Evolutionary conservation across 768 basidiomycete species (phyloP).

Genomic region (Gloeopeniophorella convolvens): DNA sequence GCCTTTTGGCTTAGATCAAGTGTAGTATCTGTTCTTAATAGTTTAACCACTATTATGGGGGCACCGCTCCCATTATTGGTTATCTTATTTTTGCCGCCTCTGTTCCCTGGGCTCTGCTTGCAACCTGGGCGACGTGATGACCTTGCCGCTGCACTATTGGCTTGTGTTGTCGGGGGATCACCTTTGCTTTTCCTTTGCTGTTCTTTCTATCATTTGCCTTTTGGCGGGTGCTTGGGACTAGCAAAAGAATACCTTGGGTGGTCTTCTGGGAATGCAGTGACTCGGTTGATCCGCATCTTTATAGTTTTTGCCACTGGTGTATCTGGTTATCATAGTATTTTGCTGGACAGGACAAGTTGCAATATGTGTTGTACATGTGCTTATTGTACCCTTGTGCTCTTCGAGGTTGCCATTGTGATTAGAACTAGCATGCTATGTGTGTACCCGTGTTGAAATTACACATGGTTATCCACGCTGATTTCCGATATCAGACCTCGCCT

Average conservation of each 20-base stretch:
- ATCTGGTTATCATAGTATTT: too few species aligned
- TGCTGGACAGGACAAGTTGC: too few species aligned
- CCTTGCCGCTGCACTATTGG: constrained; percentile 22
- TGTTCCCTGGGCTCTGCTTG: constrained; percentile 22
- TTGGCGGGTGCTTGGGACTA: background rate
- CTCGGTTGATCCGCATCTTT: too few species aligned
- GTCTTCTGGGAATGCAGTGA: too few species aligned
- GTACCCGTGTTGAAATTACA: too few species aligned
- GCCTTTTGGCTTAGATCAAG: constrained; percentile 97
- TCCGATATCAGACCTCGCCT: too few species aligned
- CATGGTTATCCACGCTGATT: too few species aligned
- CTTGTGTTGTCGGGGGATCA: constrained; percentile 20
- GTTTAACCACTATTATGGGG: constrained; percentile 46
- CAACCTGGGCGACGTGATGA: constrained; percentile 20
- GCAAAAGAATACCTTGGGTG: constrained; percentile 12
- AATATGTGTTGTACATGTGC: too few species aligned
- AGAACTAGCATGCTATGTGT: too few species aligned
- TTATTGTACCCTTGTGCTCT: too few species aligned
- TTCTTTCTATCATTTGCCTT: background rate
- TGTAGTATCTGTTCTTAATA: constrained; percentile 96
- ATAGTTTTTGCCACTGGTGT: too few species aligned
- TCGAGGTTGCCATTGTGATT: too few species aligned
- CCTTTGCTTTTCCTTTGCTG: constrained; percentile 17
- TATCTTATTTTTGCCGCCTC: constrained; percentile 30
- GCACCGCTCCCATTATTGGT: constrained; percentile 30